Percentiles rank a stretch among this genome's conserved stretches.
phyloP scores from a whole-genome alignment of 768 basidiomycete species.

The Auriscalpium orientale region DNA sequence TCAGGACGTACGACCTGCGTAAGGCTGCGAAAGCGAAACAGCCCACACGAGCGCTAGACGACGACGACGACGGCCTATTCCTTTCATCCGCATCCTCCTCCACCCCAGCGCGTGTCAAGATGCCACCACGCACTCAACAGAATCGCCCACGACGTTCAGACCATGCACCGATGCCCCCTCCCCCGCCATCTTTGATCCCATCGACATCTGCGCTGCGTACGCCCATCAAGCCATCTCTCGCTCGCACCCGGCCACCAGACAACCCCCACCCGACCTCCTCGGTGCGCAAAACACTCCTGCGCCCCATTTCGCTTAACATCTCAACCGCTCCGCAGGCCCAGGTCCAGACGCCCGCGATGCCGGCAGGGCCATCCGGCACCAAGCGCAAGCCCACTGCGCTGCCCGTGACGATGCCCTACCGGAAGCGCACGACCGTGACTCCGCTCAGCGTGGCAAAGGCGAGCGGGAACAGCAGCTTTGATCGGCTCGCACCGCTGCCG shows the following conservation, averaged over 20 bases:
- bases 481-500: slow-evolving; percentile 16
- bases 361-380: slow-evolving; percentile 4
- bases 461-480: slow-evolving; percentile 9
- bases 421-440: slow-evolving; percentile 9
- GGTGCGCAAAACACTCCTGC: background rate
- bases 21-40: background rate
- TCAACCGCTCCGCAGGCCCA: background rate
- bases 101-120: slow-evolving; percentile 1
- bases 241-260: background rate
- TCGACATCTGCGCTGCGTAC: background rate
- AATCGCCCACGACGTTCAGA: background rate
- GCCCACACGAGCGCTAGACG: slow-evolving; percentile 8
- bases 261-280: background rate
- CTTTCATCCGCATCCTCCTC: slow-evolving; percentile 4
- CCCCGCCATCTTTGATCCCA: background rate
- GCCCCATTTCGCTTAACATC: background rate
- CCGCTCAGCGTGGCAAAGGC: slow-evolving; percentile 14
- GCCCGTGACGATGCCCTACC: slow-evolving; percentile 14
- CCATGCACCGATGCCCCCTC: background rate
- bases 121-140: background rate
- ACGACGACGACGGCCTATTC: slow-evolving; percentile 13
- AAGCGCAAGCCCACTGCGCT: slow-evolving; percentile 15
- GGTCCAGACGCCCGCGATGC: background rate
- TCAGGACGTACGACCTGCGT: background rate
- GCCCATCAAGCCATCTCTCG: background rate